Percentiles rank a stretch among this genome's conserved stretches.
Conservation (phyloP, 305 asterid species). For the Fraxinus sp. region DNA sequence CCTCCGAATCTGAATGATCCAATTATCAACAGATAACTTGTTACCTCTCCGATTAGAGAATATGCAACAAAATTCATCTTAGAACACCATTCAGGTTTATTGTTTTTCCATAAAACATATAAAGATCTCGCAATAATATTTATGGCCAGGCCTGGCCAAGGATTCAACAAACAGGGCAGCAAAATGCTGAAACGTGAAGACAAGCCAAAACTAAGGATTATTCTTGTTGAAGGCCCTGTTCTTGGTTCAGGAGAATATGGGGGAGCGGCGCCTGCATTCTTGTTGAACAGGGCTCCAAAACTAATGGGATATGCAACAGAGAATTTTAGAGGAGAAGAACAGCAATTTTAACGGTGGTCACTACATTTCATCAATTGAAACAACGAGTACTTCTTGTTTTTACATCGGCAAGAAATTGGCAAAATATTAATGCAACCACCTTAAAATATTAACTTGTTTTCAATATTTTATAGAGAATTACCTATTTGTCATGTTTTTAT, state of each 20-base stretch:
- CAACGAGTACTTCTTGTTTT: conserved; percentile 22
- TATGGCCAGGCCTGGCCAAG: too few species aligned
- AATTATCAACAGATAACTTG: neutral
- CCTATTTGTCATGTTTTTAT: too few species aligned
- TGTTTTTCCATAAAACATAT: too few species aligned
- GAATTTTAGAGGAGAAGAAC: neutral
- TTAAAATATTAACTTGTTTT: neutral
- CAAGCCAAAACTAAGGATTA: neutral
- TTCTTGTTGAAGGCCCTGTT: too few species aligned
- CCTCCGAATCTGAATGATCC: neutral
- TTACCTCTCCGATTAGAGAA: neutral
- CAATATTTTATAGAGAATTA: too few species aligned
- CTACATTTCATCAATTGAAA: conserved; percentile 33
- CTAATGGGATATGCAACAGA: conserved; percentile 12
- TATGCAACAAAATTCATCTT: too few species aligned
- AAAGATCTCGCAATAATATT: too few species aligned
- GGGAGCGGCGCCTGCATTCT: too few species aligned
- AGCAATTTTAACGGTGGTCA: conserved; percentile 1
- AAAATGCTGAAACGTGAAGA: neutral
- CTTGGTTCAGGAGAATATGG: too few species aligned
- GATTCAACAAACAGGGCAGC: neutral
- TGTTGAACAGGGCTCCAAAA: neutral
- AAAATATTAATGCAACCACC: conserved; percentile 9
- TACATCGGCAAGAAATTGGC: conserved; percentile 20
- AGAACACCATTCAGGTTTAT: too few species aligned